Evolutionary conservation across 2,329 filamentous ascomycete genomes (phyloP).

Genomic region (Mollisia scopiformis): DNA sequence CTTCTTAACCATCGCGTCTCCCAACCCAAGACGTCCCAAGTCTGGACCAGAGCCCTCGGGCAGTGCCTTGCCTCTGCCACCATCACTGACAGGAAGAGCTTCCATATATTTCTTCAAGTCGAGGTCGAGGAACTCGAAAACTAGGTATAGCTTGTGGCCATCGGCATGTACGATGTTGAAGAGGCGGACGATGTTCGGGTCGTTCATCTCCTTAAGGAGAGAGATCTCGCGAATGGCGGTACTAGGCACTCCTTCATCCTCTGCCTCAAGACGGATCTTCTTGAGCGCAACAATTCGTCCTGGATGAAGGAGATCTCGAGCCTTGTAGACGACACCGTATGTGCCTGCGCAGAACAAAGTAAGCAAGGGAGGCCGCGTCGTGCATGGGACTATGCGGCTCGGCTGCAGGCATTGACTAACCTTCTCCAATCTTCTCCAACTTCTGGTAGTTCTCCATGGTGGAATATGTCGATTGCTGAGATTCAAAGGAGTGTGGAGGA

Average conservation of each 20-base stretch:
- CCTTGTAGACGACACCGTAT: constrained; percentile 95
- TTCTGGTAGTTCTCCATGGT: constrained; percentile 95
- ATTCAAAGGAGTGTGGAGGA: constrained; percentile 33
- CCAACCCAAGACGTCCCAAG: constrained; percentile 70
- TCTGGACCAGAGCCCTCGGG: constrained; percentile 73
- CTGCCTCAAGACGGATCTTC: constrained; percentile 93
- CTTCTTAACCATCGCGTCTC: constrained; percentile 83
- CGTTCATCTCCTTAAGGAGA: constrained; percentile 90
- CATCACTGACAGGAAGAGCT: constrained; percentile 79
- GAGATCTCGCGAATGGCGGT: constrained; percentile 95
- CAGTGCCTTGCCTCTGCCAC: constrained; percentile 81
- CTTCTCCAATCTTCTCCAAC: constrained; percentile 95
- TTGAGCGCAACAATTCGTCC: constrained; percentile 90
- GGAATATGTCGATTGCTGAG: constrained; percentile 19
- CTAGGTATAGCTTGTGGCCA: constrained; percentile 91
- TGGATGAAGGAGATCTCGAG: constrained; percentile 78
- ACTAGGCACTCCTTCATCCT: constrained; percentile 91
- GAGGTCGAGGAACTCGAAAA: constrained; percentile 88
- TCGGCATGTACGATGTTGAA: constrained; percentile 94
- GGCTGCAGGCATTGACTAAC: constrained; percentile 51
- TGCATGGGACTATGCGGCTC: not conserved
- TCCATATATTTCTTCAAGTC: constrained; percentile 98
- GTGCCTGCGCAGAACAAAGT: constrained; percentile 62
- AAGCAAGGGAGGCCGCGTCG: constrained; percentile 16
- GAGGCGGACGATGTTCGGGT: constrained; percentile 86